phyloP scores from a whole-genome alignment of 1,139 yeast species.

The Saccharomycopsis crataegensis region DNA sequence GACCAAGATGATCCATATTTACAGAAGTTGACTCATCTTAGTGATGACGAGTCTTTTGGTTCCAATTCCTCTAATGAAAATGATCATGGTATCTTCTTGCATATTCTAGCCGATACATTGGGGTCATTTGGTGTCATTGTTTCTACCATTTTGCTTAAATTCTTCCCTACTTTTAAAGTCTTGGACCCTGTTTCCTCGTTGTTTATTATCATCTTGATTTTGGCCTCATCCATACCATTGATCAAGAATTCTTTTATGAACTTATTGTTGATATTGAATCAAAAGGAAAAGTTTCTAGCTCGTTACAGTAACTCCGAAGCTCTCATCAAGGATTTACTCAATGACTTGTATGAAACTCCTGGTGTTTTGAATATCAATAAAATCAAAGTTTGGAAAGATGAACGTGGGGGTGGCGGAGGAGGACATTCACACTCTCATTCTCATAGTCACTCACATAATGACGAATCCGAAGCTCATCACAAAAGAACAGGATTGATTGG shows the following conservation, averaged over 20 bases:
- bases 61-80: constrained; percentile 42
- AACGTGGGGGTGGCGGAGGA: constrained; percentile 29
- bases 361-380: constrained; percentile 83
- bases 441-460: constrained; percentile 21
- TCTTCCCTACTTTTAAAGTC: constrained; percentile 45
- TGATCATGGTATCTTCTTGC: constrained; percentile 91
- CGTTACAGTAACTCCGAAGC: constrained; percentile 39
- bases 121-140: constrained; percentile 95
- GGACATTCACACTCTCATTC: constrained; percentile 26
- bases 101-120: constrained; percentile 87
- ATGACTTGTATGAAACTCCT: constrained; percentile 59
- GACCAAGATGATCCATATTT: constrained; percentile 25
- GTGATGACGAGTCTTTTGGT: not conserved
- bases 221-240: constrained; percentile 76
- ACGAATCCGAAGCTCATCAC: constrained; percentile 15
- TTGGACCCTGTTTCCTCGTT: constrained; percentile 92
- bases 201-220: constrained; percentile 73
- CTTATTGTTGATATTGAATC: constrained; percentile 49
- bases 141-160: constrained; percentile 63
- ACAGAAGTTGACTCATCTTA: not conserved
- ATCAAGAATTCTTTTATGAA: constrained; percentile 74
- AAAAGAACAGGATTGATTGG: constrained; percentile 35
- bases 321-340: constrained; percentile 52
- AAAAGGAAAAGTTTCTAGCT: constrained; percentile 17
- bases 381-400: constrained; percentile 86